Percentiles rank a stretch among this genome's conserved stretches.
Evolutionary conservation across 768 basidiomycete species (phyloP).

Genomic region (Leccinum imitatum): DNA sequence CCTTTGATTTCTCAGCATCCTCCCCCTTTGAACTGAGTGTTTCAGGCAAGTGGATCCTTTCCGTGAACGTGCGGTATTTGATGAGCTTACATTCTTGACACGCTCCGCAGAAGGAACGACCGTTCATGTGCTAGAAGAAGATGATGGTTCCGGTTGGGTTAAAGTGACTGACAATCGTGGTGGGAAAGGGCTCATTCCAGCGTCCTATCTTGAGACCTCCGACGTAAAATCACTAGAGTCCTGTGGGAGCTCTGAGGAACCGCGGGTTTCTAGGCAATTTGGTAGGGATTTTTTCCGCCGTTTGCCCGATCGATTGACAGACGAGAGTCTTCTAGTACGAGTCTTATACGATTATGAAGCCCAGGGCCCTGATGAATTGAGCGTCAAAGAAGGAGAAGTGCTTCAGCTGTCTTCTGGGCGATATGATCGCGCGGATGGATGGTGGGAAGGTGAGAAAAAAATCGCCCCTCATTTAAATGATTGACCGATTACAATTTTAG

Average conservation of each 20-base stretch:
- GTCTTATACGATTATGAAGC: conserved; percentile 80
- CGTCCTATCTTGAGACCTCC: conserved; percentile 63
- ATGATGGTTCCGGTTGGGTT: conserved; percentile 86
- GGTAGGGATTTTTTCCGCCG: conserved; percentile 41
- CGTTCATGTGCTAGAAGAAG: conserved; percentile 71
- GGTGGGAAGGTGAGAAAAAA: conserved; percentile 75
- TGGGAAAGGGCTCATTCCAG: conserved; percentile 75
- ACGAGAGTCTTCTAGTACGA: conserved; percentile 50
- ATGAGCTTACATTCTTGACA: conserved; percentile 15
- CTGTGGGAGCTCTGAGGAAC: conserved; percentile 16
- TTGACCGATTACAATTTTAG: conserved; percentile 40
- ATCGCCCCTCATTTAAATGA: conserved; percentile 19
- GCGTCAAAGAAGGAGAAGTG: conserved; percentile 56
- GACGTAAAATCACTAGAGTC: conserved; percentile 25
- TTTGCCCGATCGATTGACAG: conserved; percentile 5
- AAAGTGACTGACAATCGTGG: conserved; percentile 64
- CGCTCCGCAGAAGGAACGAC: conserved; percentile 52
- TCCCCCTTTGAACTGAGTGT: conserved; percentile 77
- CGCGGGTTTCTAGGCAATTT: conserved; percentile 42
- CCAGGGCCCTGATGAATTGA: conserved; percentile 70
- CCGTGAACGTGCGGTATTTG: conserved; percentile 5
- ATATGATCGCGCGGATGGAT: conserved; percentile 69
- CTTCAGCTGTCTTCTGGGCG: conserved; percentile 65
- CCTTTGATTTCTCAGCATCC: conserved; percentile 74
- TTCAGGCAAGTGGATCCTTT: conserved; percentile 44